Percentiles rank a stretch among this genome's conserved stretches.
phyloP scores from a whole-genome alignment of 208 protist species.

The Trypanosoma congolense region DNA sequence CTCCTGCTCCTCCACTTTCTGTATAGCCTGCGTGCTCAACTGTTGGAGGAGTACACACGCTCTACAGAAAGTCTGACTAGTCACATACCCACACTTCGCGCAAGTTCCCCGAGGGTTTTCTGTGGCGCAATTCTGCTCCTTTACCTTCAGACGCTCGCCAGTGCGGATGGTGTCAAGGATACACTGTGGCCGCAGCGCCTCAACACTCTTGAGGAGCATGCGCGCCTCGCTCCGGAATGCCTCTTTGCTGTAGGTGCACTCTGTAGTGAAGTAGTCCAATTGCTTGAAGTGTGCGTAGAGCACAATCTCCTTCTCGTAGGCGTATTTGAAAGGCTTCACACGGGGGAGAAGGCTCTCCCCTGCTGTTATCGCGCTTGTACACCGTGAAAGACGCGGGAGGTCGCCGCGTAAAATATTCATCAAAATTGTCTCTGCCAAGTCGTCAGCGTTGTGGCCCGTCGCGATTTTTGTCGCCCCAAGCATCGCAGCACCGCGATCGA shows the following conservation, averaged over 20 bases:
- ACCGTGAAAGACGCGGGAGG: constrained; percentile 89
- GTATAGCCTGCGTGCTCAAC: constrained; percentile 70
- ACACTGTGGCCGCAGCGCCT: constrained; percentile 81
- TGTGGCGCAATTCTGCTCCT: constrained; percentile 32
- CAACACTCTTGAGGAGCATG: constrained; percentile 92
- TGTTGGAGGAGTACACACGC: constrained; percentile 92
- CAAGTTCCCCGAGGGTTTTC: constrained; percentile 61
- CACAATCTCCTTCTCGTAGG: constrained; percentile 98
- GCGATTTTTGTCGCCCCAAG: constrained; percentile 91
- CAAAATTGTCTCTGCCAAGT: constrained; percentile 97
- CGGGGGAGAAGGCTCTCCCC: constrained; percentile 73
- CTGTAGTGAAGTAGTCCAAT: constrained; percentile 97
- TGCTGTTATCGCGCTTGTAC: constrained; percentile 48
- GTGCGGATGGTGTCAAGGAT: constrained; percentile 92
- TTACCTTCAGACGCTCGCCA: constrained; percentile 75
- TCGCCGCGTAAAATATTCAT: constrained; percentile 97
- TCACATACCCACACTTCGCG: constrained; percentile 87
- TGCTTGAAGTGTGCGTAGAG: constrained; percentile 97
- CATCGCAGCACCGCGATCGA: constrained; percentile 91
- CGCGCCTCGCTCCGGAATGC: constrained; percentile 94
- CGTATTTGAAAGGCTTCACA: constrained; percentile 96
- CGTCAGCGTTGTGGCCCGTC: constrained; percentile 98
- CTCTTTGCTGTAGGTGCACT: constrained; percentile 96
- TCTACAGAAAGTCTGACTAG: constrained; percentile 88
- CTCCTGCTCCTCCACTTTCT: background rate